These are phyloP conservation scores for Teratosphaeria gauchensis DNA, from an alignment of 2,329 filamentous ascomycete species.

Conservation along the genomic window DNA sequence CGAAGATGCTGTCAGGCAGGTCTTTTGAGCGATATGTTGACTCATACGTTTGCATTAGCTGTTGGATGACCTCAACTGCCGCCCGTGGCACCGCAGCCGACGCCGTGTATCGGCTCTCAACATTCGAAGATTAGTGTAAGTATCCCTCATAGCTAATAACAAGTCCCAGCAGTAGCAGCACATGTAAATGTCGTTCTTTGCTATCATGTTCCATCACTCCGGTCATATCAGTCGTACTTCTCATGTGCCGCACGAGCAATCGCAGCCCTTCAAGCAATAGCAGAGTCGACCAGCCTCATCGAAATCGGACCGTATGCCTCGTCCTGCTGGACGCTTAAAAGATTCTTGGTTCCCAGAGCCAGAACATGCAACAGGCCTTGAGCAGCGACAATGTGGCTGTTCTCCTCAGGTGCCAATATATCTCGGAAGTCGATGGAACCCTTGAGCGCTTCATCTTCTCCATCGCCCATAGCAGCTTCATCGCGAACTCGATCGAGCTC, in stretches of 20 bases:
- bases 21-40: too few relatives aligned
- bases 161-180: background rate
- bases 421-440: slow-evolving; percentile 55
- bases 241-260: background rate
- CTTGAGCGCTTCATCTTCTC: slow-evolving; percentile 18
- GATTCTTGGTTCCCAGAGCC: slow-evolving; percentile 44
- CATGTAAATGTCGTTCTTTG: background rate
- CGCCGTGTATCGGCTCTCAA: too few relatives aligned
- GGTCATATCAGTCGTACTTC: background rate
- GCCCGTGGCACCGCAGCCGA: too few relatives aligned
- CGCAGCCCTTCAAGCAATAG: background rate
- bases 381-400: slow-evolving; percentile 53
- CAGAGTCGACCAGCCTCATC: slow-evolving; percentile 5
- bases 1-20: too few relatives aligned
- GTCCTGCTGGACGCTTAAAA: slow-evolving; percentile 46
- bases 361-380: slow-evolving; percentile 70
- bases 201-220: background rate
- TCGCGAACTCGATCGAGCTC: slow-evolving; percentile 14
- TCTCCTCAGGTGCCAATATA: slow-evolving; percentile 52
- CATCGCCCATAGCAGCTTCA: slow-evolving; percentile 18
- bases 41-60: too few relatives aligned
- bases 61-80: background rate
- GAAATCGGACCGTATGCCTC: slow-evolving; percentile 29
- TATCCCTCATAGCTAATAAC: background rate
- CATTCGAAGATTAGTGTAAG: too few relatives aligned